A percentile compares a stretch with the other conserved stretches of the same genome.
Evolutionary conservation across 306 rosid species (phyloP).

Genomic region (Cajanus cajan): DNA sequence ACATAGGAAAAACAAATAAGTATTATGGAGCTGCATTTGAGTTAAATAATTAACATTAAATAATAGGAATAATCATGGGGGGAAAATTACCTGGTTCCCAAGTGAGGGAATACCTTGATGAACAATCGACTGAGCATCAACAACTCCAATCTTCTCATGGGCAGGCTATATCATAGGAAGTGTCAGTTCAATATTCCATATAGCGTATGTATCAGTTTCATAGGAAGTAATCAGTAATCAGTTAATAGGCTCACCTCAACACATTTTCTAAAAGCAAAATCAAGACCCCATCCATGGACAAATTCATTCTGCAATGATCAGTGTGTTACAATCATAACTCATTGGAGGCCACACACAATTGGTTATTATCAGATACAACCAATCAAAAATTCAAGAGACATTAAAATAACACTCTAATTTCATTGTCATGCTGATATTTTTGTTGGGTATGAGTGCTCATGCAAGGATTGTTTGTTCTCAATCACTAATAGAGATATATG

Average conservation of each 20-base stretch:
- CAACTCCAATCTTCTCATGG: constrained; percentile 95
- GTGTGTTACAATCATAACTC: background rate
- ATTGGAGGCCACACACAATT: background rate
- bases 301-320: constrained; percentile 76
- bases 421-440: background rate
- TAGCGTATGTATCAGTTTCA: background rate
- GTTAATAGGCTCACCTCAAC: constrained; percentile 64
- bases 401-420: background rate
- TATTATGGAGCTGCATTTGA: constrained; percentile 4
- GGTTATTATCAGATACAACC: background rate
- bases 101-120: constrained; percentile 92
- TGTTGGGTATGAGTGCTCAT: background rate
- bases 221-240: background rate
- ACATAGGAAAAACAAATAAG: constrained; percentile 9
- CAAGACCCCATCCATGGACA: constrained; percentile 99
- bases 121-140: constrained; percentile 94
- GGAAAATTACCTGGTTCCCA: constrained; percentile 70
- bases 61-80: background rate
- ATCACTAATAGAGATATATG: background rate
- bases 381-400: background rate
- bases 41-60: background rate
- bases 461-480: background rate
- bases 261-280: constrained; percentile 90
- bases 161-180: constrained; percentile 62
- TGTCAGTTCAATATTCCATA: constrained; percentile 7